These are phyloP conservation scores for Cryptococcus maquisensis DNA, from an alignment of 1,284 basidiomycete genomes.

Conservation along the genomic window DNA sequence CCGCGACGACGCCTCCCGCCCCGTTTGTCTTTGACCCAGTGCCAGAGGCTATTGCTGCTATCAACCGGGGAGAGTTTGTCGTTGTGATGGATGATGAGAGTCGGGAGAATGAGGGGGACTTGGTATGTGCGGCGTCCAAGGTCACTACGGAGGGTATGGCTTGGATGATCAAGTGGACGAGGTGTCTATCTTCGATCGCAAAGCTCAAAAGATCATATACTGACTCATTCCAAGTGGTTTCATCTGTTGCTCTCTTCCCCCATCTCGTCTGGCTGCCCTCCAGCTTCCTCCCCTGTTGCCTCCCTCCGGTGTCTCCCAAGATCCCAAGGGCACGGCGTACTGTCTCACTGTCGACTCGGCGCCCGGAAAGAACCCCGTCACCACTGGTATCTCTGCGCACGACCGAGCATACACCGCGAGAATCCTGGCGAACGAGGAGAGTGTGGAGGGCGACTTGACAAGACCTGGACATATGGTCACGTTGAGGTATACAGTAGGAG, in stretches of 20 bases:
- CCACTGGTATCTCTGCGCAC: slow-evolving; percentile 95
- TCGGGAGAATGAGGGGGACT: slow-evolving; percentile 90
- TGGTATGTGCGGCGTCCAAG: slow-evolving; percentile 75
- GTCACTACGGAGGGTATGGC: slow-evolving; percentile 96
- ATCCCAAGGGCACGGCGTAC: slow-evolving; percentile 90
- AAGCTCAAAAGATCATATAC: not conserved
- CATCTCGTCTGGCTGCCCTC: slow-evolving; percentile 70
- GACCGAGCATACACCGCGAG: slow-evolving; percentile 85
- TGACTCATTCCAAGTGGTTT: slow-evolving; percentile 65
- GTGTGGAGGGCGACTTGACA: slow-evolving; percentile 71
- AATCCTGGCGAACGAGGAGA: slow-evolving; percentile 61
- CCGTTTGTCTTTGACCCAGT: slow-evolving; percentile 62
- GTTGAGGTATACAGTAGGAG: slow-evolving; percentile 78
- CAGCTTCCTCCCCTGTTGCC: slow-evolving; percentile 90
- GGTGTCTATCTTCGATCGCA: slow-evolving; percentile 55
- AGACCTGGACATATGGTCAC: slow-evolving; percentile 96
- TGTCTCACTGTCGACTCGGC: slow-evolving; percentile 94
- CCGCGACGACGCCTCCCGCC: slow-evolving; percentile 28
- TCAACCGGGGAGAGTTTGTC: slow-evolving; percentile 78
- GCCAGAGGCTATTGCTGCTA: slow-evolving; percentile 73
- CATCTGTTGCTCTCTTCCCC: slow-evolving; percentile 84
- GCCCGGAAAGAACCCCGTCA: slow-evolving; percentile 45
- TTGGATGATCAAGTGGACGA: slow-evolving; percentile 95
- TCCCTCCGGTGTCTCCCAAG: slow-evolving; percentile 63
- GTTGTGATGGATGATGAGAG: slow-evolving; percentile 93